Evolutionary conservation across 805 yeast genomes (phyloP).

Genomic region (Candida incommunis): DNA sequence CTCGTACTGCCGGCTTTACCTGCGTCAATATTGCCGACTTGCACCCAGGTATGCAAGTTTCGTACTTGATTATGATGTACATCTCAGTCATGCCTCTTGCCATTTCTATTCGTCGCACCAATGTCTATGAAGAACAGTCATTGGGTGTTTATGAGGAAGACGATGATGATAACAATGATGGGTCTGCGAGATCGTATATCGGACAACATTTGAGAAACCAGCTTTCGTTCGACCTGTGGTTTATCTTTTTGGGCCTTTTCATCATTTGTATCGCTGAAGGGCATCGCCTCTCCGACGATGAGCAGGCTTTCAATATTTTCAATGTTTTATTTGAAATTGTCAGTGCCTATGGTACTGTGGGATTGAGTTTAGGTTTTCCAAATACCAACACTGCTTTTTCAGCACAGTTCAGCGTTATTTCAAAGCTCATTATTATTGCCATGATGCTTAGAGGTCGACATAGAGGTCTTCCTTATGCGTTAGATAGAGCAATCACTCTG

Average conservation of each 20-base stretch:
- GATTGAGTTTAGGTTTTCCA: conserved; percentile 78
- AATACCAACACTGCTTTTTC: conserved; percentile 52
- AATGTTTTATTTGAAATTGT: conserved; percentile 72
- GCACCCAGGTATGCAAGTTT: conserved; percentile 86
- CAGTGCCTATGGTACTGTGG: conserved; percentile 95
- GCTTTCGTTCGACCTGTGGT: conserved; percentile 91
- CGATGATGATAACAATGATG: conserved; percentile 15
- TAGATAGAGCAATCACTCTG: conserved; percentile 87
- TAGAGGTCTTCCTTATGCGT: conserved; percentile 85
- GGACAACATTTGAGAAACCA: conserved; percentile 85
- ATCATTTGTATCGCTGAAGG: conserved; percentile 82
- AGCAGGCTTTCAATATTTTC: conserved; percentile 50
- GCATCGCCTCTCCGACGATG: conserved; percentile 32
- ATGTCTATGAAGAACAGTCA: conserved; percentile 95
- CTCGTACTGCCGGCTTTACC: conserved; percentile 88
- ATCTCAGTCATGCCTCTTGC: conserved; percentile 94
- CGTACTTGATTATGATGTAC: conserved; percentile 95
- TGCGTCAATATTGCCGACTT: conserved; percentile 54
- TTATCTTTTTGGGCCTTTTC: conserved; percentile 71
- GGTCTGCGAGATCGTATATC: conserved; percentile 36
- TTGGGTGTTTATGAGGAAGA: conserved; percentile 66
- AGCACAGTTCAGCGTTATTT: conserved; percentile 53
- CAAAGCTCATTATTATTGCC: conserved; percentile 75
- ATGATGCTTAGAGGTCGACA: conserved; percentile 92
- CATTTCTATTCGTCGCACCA: conserved; percentile 89